Evolutionary conservation across 345 rosid species (phyloP).

Genomic region (Sisymbrium irio): DNA sequence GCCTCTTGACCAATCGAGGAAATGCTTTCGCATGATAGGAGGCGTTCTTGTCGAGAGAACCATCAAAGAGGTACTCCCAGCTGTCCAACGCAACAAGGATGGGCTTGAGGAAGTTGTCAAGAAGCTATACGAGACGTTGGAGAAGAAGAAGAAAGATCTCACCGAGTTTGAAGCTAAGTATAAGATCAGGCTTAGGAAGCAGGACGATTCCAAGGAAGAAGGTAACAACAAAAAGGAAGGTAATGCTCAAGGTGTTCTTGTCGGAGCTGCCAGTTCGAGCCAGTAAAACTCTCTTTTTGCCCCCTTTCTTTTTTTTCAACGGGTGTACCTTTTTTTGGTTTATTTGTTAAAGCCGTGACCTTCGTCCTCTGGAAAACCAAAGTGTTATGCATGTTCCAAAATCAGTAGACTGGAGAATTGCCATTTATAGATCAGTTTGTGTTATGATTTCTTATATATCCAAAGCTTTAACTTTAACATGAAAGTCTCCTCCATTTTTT

Average conservation of each 20-base stretch:
- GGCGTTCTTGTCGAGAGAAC: slow-evolving; percentile 96
- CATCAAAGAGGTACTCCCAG: slow-evolving; percentile 87
- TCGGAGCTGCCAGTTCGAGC: slow-evolving; percentile 72
- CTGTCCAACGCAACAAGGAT: slow-evolving; percentile 87
- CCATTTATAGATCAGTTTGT: slow-evolving; percentile 19
- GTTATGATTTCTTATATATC: background rate
- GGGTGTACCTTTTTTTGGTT: slow-evolving; percentile 6
- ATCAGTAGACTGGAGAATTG: slow-evolving; percentile 13
- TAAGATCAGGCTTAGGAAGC: slow-evolving; percentile 79
- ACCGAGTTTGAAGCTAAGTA: slow-evolving; percentile 77
- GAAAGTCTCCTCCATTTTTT: background rate
- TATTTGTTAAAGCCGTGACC: background rate
- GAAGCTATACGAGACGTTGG: slow-evolving; percentile 79
- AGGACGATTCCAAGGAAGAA: slow-evolving; percentile 30
- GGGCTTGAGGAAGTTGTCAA: slow-evolving; percentile 88
- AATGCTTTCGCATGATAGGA: slow-evolving; percentile 92
- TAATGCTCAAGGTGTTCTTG: slow-evolving; percentile 95
- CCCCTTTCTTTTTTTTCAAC: background rate
- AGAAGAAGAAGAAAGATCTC: slow-evolving; percentile 79
- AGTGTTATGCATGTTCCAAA: slow-evolving; percentile 21
- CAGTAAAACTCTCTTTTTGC: slow-evolving; percentile 22
- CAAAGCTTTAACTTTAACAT: background rate
- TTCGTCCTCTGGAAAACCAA: background rate
- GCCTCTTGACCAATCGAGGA: slow-evolving; percentile 78
- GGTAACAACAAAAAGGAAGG: slow-evolving; percentile 53